Evolutionary conservation across 345 rosid species (phyloP), one percentile per base, ranked within the genome.

Genomic region (Gossypium ekmanianum): DNA sequence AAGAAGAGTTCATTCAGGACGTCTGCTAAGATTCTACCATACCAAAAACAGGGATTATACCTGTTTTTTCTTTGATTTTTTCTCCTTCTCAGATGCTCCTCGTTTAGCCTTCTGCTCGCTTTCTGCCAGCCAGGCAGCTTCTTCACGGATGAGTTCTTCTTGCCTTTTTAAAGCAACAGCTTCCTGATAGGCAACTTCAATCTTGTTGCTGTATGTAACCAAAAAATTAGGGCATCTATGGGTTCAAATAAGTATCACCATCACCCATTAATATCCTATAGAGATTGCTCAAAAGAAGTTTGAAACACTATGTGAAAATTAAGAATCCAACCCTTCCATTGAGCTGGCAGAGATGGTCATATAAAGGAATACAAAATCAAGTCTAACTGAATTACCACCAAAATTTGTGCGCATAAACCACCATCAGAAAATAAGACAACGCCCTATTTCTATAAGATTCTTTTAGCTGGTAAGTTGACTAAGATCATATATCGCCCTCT

Each of bases 131-230:
- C 94, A 87, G 8, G 88, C 93, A 76, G 85, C 95, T 84, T 94
- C 97, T 84, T 94, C 98, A 70, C 97, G 97, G 64, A 94, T 94
- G 75, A 94, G 90, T 84, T 92, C 97, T 76, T 94, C 98, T 82
- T 94, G 98, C 87, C 90, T 88, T 83, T 83, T 89, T 87, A 87
- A 82, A 61, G 98, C 97, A 83, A 91, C 91, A 50, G 97, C 94
- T 82, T 94, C 98, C 91, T 91, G 95, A 80, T 94, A 91, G 71
- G 98, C 88, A 83, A 83, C 91, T 83, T 92, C 96, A 82, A 92
- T 89, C 82, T 90, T 92, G 80, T 85, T 88, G 87, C 98, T 92
- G 88, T 65, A 84, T 4, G 18, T 13, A 79, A 75, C 11, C 44
- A 71, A 56, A 65, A 78, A 77, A 27, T 74, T 68, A 76, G 68